Evolutionary conservation across 2,329 filamentous ascomycete species (phyloP).

Genomic region (Trichoderma endophyticum): DNA sequence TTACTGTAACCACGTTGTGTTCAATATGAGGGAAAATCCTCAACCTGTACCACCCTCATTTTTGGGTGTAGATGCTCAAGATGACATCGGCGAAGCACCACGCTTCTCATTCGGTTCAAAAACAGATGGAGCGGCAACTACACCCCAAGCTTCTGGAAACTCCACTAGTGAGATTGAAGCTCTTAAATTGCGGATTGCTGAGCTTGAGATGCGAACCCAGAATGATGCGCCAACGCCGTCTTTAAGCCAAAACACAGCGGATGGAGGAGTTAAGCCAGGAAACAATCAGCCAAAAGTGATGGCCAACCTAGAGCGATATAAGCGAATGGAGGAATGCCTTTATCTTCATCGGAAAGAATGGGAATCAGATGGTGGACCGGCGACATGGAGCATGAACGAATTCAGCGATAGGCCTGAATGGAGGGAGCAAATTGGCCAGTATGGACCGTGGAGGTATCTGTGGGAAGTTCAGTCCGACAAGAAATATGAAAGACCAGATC

Average conservation of each 20-base stretch:
- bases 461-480: not conserved
- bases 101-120: not conserved
- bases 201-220: not conserved
- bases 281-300: not conserved
- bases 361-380: not conserved
- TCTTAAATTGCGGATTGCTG: not conserved
- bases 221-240: not conserved
- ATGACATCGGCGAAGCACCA: not conserved
- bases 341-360: constrained; percentile 5
- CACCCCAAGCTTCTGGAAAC: not conserved
- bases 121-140: not conserved
- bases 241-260: not conserved
- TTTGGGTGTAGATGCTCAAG: not conserved
- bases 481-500: not conserved
- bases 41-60: not conserved
- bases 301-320: not conserved
- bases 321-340: not conserved
- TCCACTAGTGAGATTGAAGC: not conserved
- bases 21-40: not conserved
- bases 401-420: not conserved
- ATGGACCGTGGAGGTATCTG: not conserved
- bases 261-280: not conserved
- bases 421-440: not conserved
- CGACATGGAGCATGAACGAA: not conserved
- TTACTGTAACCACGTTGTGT: not conserved